Base-by-base conservation (phyloP, 2,329 filamentous ascomycete species). In the Berkeleyomyces rouxiae region DNA sequence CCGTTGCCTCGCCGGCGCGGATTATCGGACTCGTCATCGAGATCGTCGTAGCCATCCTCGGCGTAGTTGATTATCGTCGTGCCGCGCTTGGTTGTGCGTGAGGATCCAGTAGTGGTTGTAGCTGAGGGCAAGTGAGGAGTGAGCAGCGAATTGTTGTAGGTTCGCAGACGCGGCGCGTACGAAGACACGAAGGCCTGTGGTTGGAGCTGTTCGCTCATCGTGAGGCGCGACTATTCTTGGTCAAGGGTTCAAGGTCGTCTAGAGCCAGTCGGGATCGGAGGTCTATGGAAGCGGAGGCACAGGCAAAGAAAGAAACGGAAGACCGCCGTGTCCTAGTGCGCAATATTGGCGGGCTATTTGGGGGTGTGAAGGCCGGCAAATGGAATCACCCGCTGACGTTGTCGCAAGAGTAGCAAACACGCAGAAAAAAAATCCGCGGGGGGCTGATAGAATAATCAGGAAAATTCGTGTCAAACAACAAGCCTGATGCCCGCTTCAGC, bases 51-150 rank as follows among this genome's bases (percentile, higher is more conserved):
- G 57, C 91, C 91, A 72, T 97, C 92, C 72, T 99, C 93, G 33
- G 93, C 92, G 71, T 99, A 99, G 76, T 96, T 99, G 75, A 97
- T 93, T 66, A 92, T 88, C 42, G 89, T 93, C 1, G 93, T 97
- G 64, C 93, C 93, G 74, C 93, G 87, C 77, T 99, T 97, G 7
- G 93, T 97, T n/a, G 88, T 95, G 71, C 92, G 84, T 68, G 88
- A 81, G 65, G 82, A 76, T 1, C 40, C 47, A 46, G 86, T 82
- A 33, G 83, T 85, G 2, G 82, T 73, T n/a, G 82, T 80, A 63
- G 78, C 78, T 67, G 85, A 84, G 62, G 87, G 88, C 66, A 92
- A 82, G 66, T 93, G 84, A 43, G 92, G 91, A 33, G 88, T 89
- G 66, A 96, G 82, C 62, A 97, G 83, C 44, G 92, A 89, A 76